Percentiles rank a stretch among this genome's conserved stretches.
Evolutionary conservation across 768 basidiomycete genomes (phyloP).

Genomic region (Chalciporus chontae): DNA sequence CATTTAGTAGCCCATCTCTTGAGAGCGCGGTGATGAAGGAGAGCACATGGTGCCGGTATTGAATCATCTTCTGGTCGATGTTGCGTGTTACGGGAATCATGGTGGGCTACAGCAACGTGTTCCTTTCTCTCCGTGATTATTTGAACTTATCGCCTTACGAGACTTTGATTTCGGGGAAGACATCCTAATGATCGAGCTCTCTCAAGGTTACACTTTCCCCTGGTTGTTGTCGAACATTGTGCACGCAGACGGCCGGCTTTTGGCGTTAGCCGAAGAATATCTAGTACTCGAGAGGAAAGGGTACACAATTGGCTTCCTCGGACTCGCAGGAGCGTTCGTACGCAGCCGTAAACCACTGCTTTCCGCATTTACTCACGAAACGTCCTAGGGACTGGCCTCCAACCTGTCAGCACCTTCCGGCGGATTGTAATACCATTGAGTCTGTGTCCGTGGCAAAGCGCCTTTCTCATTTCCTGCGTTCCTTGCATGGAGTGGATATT

Average conservation of each 20-base stretch:
- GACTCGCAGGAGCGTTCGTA: slow-evolving; percentile 12
- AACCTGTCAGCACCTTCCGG: slow-evolving; percentile 7
- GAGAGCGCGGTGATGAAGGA: slow-evolving; percentile 9
- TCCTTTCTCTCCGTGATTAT: not conserved
- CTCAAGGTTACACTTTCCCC: slow-evolving; percentile 7
- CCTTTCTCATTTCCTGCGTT: slow-evolving; percentile 2
- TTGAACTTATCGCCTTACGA: not conserved
- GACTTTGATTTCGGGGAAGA: slow-evolving; percentile 11
- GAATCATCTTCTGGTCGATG: slow-evolving; percentile 10
- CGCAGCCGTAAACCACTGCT: not conserved
- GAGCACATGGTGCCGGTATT: slow-evolving; percentile 4
- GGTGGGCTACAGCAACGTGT: not conserved
- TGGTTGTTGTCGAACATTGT: slow-evolving; percentile 11
- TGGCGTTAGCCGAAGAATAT: slow-evolving; percentile 7
- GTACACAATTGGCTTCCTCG: slow-evolving; percentile 4
- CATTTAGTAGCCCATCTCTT: slow-evolving; percentile 4
- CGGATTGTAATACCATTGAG: slow-evolving; percentile 4
- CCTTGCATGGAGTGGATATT: not conserved
- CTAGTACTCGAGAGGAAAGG: slow-evolving; percentile 5
- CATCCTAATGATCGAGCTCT: slow-evolving; percentile 1
- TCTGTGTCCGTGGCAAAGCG: slow-evolving; percentile 10
- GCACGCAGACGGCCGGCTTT: not conserved
- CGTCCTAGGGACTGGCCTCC: slow-evolving; percentile 2
- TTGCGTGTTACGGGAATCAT: slow-evolving; percentile 7
- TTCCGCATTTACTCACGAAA: not conserved